Conservation (phyloP, 2,329 filamentous ascomycete genomes). For the Sporothrix dimorphospora region DNA sequence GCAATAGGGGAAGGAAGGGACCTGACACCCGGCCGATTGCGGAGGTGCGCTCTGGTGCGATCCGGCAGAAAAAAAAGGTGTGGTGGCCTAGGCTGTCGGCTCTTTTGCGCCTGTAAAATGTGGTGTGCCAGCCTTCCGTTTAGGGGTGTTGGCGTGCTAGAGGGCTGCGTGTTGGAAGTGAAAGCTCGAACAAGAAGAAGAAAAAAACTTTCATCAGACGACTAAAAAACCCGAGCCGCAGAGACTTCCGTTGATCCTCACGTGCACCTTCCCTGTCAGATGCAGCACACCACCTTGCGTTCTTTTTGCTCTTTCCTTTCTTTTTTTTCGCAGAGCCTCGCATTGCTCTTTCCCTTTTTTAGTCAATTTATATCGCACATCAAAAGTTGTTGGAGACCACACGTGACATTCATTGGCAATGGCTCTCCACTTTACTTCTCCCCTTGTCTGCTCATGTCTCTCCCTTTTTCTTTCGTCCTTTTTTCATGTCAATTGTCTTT, state of each 20-base stretch:
- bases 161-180: not conserved
- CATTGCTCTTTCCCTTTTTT: conserved; percentile 2
- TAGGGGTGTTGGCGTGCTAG: not conserved
- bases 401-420: conserved; percentile 3
- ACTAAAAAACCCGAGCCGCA: not conserved
- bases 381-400: not conserved
- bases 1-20: conserved; percentile 7
- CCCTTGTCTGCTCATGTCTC: conserved; percentile 1
- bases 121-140: conserved; percentile 14
- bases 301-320: not conserved
- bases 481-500: conserved; percentile 4
- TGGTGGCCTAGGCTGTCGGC: not conserved
- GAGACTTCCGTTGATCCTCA: not conserved
- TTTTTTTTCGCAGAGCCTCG: not conserved
- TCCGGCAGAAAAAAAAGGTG: not conserved
- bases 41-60: not conserved
- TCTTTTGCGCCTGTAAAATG: not conserved
- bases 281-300: not conserved
- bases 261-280: not conserved
- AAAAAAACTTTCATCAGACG: not conserved
- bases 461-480: not conserved
- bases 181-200: not conserved
- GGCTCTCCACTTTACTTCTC: not conserved
- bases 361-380: not conserved
- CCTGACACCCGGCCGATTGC: not conserved